Conservation (phyloP, 139 green algal genomes). For the Picochlorum sp. region DNA sequence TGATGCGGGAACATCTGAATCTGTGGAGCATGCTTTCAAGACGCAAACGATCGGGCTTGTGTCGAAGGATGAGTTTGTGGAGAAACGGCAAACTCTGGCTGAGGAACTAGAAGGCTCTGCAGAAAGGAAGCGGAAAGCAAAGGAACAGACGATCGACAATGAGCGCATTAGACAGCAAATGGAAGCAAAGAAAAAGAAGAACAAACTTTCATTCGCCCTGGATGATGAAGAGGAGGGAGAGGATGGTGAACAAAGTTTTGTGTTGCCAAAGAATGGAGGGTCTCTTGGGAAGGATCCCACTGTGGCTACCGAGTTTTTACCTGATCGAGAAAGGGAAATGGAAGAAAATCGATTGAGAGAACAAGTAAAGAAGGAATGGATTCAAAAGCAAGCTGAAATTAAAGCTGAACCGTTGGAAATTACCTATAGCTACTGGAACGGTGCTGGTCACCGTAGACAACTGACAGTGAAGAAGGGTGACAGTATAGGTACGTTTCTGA, state of each 20-base stretch:
- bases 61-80: slow-evolving; percentile 82
- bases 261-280: background rate
- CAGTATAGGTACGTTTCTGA: slow-evolving; percentile 78
- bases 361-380: slow-evolving; percentile 50
- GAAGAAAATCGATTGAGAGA: slow-evolving; percentile 63
- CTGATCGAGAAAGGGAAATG: slow-evolving; percentile 72
- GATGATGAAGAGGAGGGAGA: slow-evolving; percentile 28
- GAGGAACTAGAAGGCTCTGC: slow-evolving; percentile 35
- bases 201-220: slow-evolving; percentile 71
- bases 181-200: slow-evolving; percentile 27
- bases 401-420: slow-evolving; percentile 81
- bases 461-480: slow-evolving; percentile 51
- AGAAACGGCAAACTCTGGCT: slow-evolving; percentile 62
- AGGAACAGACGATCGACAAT: slow-evolving; percentile 37
- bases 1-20: slow-evolving; percentile 50
- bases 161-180: slow-evolving; percentile 21
- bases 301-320: slow-evolving; percentile 61
- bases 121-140: slow-evolving; percentile 29
- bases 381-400: slow-evolving; percentile 40
- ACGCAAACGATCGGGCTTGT: slow-evolving; percentile 91
- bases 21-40: slow-evolving; percentile 85
- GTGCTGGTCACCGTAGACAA: slow-evolving; percentile 63
- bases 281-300: slow-evolving; percentile 80
- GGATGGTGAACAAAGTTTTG: background rate
- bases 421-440: slow-evolving; percentile 95